These are phyloP conservation scores for Gonium pectorale DNA, from an alignment of 139 green algal genomes.

Conservation along the genomic window DNA sequence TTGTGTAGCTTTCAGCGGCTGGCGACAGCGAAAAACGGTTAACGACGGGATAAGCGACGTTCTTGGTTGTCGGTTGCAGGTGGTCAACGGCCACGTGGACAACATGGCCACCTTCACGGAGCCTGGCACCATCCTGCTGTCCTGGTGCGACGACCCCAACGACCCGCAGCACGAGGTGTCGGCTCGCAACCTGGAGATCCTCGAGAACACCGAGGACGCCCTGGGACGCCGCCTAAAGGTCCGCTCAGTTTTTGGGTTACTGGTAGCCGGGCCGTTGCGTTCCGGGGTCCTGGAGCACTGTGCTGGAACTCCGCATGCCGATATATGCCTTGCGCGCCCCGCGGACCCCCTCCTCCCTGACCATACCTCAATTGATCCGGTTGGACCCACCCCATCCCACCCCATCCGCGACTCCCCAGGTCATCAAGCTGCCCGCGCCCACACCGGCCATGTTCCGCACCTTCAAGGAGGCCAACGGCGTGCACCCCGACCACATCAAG, in stretches of 20 bases:
- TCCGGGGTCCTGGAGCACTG: too few relatives aligned
- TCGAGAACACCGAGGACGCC: conserved; percentile 65
- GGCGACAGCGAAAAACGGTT: too few relatives aligned
- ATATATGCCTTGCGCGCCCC: too few relatives aligned
- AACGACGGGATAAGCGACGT: too few relatives aligned
- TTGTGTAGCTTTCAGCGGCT: too few relatives aligned
- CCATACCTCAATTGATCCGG: too few relatives aligned
- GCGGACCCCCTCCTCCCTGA: too few relatives aligned
- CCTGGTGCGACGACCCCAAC: conserved; percentile 77
- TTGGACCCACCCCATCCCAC: too few relatives aligned
- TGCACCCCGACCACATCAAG: conserved; percentile 73
- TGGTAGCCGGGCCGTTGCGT: too few relatives aligned
- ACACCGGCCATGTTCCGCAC: conserved; percentile 60
- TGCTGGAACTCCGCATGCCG: too few relatives aligned
- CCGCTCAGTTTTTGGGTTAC: too few relatives aligned
- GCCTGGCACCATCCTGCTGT: conserved; percentile 75
- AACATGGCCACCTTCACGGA: conserved; percentile 81
- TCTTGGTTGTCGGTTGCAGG: too few relatives aligned
- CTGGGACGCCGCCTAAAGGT: conserved; percentile 69
- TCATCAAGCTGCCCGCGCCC: conserved; percentile 80
- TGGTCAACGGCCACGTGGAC: conserved; percentile 82
- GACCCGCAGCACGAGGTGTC: conserved; percentile 65
- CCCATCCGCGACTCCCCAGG: conserved; percentile 1
- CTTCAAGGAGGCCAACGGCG: conserved; percentile 32
- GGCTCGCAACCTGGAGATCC: conserved; percentile 36